Base-by-base conservation (phyloP, 345 rosid species). In the Arabidopsis suecica region DNA sequence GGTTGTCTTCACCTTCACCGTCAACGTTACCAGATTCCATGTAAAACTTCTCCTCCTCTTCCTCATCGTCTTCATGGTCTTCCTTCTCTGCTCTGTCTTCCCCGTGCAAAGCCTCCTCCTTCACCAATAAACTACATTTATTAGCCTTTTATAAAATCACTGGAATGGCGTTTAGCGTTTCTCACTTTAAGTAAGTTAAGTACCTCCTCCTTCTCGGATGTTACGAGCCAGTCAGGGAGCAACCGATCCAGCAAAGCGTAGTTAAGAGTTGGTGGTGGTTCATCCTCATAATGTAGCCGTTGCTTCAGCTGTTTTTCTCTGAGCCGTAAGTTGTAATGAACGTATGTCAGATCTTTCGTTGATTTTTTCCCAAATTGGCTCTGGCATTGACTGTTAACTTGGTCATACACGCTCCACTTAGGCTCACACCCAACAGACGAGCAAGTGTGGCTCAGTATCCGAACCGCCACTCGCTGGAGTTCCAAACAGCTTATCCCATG, bases 401-500 rank as follows among this genome's bases (percentile, higher is more conserved):
- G 89, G 70, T 90, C 97, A 16, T 85, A 80, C 33, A 81, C 65
- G 48, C 98, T 89, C 93, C 93, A 88, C 60, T 84, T 81, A 68
- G 89, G 91, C 68, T 91, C 89, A 55, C 96, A 93, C 51, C 89
- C 92, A 36, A 88, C 25, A 45, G 93, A 89, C 1, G 93, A 89
- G 75, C 97, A 88, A 0, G 89, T 86, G 82, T 93, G 98, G 83
- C 97, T 94, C 70, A 94, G 82, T 80, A 94, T 85, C 66, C 92
- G 85, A 65, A 91, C 79, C 13, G 97, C 98, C 36, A 94, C 88
- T 63, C 85, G 83, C 71, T 88, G 97, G 38, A 94, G 91, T 72
- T 94, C 95, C 76, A 85, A 84, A 88, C 97, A 91, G 78, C 90
- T 83, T 68, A 79, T 74, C 36, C 82, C 82, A 56, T 79, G 79